Evolutionary conservation across 768 basidiomycete species (phyloP).

Genomic region (Tephrocybe sp.): DNA sequence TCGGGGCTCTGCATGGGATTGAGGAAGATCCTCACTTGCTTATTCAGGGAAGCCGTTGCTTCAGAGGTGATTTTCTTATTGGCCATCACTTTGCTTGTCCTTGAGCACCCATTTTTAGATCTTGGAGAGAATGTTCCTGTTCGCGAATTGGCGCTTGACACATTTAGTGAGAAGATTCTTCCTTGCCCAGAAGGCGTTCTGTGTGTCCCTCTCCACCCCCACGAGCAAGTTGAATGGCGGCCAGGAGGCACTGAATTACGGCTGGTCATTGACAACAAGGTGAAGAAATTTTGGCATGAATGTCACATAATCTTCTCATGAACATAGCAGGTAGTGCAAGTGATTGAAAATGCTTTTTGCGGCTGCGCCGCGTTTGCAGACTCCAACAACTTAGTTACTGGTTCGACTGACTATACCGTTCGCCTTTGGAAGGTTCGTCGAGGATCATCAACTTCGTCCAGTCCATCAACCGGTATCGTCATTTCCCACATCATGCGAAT

Average conservation of each 20-base stretch:
- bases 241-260: conserved; percentile 53
- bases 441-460: conserved; percentile 24
- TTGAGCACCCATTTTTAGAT: conserved; percentile 30
- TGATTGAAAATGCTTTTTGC: conserved; percentile 70
- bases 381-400: conserved; percentile 69
- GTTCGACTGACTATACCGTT: conserved; percentile 77
- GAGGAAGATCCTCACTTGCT: conserved; percentile 81
- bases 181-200: conserved; percentile 61
- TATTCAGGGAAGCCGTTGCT: conserved; percentile 49
- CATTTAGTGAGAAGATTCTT: conserved; percentile 54
- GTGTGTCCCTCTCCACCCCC: conserved; percentile 53
- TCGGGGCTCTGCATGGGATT: conserved; percentile 70
- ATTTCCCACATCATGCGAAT: conserved; percentile 79
- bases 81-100: background rate
- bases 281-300: conserved; percentile 18
- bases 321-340: conserved; percentile 57
- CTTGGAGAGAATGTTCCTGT: conserved; percentile 46
- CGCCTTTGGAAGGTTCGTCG: conserved; percentile 72
- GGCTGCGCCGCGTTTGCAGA: conserved; percentile 81
- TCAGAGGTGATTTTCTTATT: conserved; percentile 43
- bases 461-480: conserved; percentile 26
- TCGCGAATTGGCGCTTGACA: conserved; percentile 52
- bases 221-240: conserved; percentile 74
- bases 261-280: conserved; percentile 61
- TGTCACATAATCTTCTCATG: background rate